phyloP scores from a whole-genome alignment of 768 basidiomycete species.

The Megacollybia marginata region DNA sequence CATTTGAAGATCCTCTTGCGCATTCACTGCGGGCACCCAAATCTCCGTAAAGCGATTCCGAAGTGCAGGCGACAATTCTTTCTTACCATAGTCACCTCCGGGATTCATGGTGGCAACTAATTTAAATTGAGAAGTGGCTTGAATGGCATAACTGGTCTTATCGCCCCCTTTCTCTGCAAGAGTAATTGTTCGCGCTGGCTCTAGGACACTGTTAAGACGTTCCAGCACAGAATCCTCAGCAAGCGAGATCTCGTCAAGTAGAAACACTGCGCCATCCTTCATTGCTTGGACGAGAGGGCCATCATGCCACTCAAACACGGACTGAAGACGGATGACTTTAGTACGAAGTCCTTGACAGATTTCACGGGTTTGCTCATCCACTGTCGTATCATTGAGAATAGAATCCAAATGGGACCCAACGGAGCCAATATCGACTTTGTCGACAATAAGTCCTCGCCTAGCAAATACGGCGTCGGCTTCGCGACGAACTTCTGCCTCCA shows the following conservation, averaged over 20 bases:
- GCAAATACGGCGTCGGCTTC: constrained; percentile 36
- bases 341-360: constrained; percentile 35
- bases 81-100: constrained; percentile 98
- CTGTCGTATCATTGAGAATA: constrained; percentile 9
- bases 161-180: constrained; percentile 89
- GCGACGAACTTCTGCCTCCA: constrained; percentile 41
- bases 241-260: constrained; percentile 94
- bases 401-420: constrained; percentile 8
- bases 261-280: constrained; percentile 74
- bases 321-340: constrained; percentile 44
- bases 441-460: constrained; percentile 28
- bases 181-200: constrained; percentile 80
- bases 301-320: constrained; percentile 95
- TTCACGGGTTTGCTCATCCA: constrained; percentile 18
- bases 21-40: constrained; percentile 87
- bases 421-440: not conserved
- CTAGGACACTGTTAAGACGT: constrained; percentile 94
- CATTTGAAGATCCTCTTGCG: constrained; percentile 63
- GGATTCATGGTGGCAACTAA: constrained; percentile 99
- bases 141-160: constrained; percentile 57
- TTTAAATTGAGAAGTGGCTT: constrained; percentile 67
- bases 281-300: constrained; percentile 95
- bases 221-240: constrained; percentile 98
- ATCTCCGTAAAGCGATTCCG: constrained; percentile 98
- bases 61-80: constrained; percentile 93